These are phyloP conservation scores for Lizanozyma gosingica DNA, from an alignment of 1,139 yeast species.

Conservation along the genomic window DNA sequence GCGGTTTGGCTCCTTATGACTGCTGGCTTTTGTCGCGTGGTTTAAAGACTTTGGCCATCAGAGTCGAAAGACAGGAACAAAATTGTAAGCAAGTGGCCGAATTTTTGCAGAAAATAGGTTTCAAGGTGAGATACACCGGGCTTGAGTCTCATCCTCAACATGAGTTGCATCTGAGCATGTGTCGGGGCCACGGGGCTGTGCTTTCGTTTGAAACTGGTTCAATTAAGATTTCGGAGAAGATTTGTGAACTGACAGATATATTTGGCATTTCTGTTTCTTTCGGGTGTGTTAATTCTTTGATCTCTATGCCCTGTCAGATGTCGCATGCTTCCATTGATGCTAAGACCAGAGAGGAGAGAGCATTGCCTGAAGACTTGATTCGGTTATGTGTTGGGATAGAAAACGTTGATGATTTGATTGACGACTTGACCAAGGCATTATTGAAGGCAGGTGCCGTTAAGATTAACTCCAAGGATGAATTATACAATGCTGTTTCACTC, in stretches of 20 bases:
- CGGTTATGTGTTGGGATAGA: slow-evolving; percentile 87
- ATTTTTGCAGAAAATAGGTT: slow-evolving; percentile 52
- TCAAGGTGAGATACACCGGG: slow-evolving; percentile 80
- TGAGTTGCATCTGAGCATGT: slow-evolving; percentile 67
- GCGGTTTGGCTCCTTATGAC: slow-evolving; percentile 87
- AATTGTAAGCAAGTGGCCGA: slow-evolving; percentile 70
- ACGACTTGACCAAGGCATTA: slow-evolving; percentile 66
- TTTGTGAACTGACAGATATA: slow-evolving; percentile 67
- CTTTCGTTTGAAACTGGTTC: slow-evolving; percentile 82
- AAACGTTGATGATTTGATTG: slow-evolving; percentile 54
- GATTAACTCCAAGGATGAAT: slow-evolving; percentile 33
- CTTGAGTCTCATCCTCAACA: slow-evolving; percentile 73
- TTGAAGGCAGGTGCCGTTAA: slow-evolving; percentile 54
- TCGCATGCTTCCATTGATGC: slow-evolving; percentile 95
- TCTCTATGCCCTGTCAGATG: slow-evolving; percentile 91
- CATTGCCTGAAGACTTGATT: slow-evolving; percentile 84
- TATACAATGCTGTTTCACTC: slow-evolving; percentile 27
- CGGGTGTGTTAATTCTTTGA: slow-evolving; percentile 88
- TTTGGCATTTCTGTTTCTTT: slow-evolving; percentile 90
- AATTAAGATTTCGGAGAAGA: slow-evolving; percentile 54
- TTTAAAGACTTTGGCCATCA: slow-evolving; percentile 71
- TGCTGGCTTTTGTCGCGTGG: slow-evolving; percentile 85
- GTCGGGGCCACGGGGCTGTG: slow-evolving; percentile 86
- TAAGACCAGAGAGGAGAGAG: slow-evolving; percentile 76
- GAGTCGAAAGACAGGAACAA: slow-evolving; percentile 80